A percentile compares a stretch with the other conserved stretches of the same genome.
phyloP scores from a whole-genome alignment of 306 rosid genomes.

The Prunus mira region DNA sequence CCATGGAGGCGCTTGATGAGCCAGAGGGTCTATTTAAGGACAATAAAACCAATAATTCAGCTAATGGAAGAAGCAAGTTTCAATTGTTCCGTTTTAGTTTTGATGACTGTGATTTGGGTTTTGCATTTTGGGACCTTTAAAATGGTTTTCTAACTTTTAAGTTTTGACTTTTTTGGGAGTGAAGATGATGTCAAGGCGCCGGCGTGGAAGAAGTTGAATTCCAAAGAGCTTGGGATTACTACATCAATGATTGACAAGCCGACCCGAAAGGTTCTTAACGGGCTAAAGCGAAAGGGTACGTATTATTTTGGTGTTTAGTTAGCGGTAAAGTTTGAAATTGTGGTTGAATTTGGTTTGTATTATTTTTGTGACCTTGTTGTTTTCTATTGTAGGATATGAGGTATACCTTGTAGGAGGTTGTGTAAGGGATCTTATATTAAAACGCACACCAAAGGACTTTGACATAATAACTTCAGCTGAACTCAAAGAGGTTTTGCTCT shows the following conservation, averaged over 20 bases:
- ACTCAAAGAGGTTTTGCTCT: constrained; percentile 64
- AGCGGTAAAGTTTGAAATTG: background rate
- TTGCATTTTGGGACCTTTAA: background rate
- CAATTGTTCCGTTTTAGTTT: background rate
- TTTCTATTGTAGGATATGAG: constrained; percentile 36
- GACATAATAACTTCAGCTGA: constrained; percentile 73
- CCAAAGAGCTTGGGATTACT: constrained; percentile 70
- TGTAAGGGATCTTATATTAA: constrained; percentile 49
- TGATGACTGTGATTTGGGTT: background rate
- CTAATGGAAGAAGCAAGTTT: constrained; percentile 46
- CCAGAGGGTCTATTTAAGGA: constrained; percentile 20
- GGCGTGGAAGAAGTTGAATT: constrained; percentile 63
- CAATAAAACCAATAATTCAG: constrained; percentile 9
- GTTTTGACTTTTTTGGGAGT: constrained; percentile 6
- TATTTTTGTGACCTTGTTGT: background rate
- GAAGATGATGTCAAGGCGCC: constrained; percentile 36
- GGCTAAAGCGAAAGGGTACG: constrained; percentile 62
- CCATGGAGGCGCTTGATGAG: constrained; percentile 40
- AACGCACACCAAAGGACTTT: constrained; percentile 50
- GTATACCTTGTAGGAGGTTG: constrained; percentile 61
- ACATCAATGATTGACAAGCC: constrained; percentile 64
- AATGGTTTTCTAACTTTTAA: background rate
- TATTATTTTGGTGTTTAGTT: background rate
- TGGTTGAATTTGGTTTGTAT: background rate
- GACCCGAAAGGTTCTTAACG: constrained; percentile 59